Evolutionary conservation across 176 grass and related monocot genomes (phyloP).

Genomic region (Oryza brachyantha): DNA sequence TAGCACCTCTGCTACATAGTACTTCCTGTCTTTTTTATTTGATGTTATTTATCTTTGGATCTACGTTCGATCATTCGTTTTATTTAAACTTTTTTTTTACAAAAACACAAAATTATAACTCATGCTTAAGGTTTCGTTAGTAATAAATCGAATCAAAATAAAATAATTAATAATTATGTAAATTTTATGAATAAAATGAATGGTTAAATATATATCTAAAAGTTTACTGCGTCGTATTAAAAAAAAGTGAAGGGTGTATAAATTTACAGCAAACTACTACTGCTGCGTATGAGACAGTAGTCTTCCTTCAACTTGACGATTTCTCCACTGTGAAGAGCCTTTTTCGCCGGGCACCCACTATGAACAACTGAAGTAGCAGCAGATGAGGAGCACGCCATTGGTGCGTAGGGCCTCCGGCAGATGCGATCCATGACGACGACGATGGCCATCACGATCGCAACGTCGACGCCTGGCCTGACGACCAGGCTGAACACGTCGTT

Average conservation of each 20-base stretch:
- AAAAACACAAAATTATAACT: too few species aligned
- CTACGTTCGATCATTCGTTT: too few species aligned
- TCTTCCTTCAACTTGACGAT: neutral
- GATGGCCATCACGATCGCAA: slow-evolving; percentile 65
- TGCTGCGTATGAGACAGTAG: neutral
- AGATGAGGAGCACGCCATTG: slow-evolving; percentile 31
- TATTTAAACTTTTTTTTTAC: too few species aligned
- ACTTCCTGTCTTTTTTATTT: too few species aligned
- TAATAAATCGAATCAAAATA: too few species aligned
- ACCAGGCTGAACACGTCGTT: slow-evolving; percentile 91
- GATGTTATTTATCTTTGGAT: too few species aligned
- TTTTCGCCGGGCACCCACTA: neutral
- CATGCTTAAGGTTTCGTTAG: too few species aligned
- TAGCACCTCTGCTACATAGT: neutral
- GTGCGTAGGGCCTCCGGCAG: slow-evolving; percentile 41
- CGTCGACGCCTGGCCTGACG: slow-evolving; percentile 54
- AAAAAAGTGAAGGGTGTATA: too few species aligned
- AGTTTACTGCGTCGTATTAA: too few species aligned
- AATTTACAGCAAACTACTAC: neutral
- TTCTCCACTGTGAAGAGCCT: neutral
- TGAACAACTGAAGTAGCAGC: neutral
- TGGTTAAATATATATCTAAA: too few species aligned
- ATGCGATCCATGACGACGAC: slow-evolving; percentile 88
- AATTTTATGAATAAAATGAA: too few species aligned
- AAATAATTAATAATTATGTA: too few species aligned